These are phyloP conservation scores for Climacium dendroides DNA, from an alignment of 225 moss, liverwort and hornwort species.

Conservation along the genomic window DNA sequence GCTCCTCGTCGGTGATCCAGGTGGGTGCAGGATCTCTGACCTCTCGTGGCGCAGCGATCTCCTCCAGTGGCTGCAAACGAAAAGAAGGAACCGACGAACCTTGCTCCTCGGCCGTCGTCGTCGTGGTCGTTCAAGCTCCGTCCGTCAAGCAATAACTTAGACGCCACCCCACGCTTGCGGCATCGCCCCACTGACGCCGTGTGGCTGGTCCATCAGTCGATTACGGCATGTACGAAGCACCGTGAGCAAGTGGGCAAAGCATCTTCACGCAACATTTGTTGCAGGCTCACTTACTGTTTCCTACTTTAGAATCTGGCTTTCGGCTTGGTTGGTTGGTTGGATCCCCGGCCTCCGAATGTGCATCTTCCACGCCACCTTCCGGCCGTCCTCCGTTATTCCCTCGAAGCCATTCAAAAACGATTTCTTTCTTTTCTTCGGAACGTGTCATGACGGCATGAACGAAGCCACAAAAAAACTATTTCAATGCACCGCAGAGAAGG, in stretches of 20 bases:
- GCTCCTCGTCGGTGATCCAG: not conserved
- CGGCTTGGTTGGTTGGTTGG: too few relatives aligned
- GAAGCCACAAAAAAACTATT: too few relatives aligned
- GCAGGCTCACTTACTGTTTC: not conserved
- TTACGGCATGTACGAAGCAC: not conserved
- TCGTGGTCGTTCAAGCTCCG: not conserved
- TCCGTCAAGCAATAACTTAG: not conserved
- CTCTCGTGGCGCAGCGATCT: slow-evolving; percentile 21
- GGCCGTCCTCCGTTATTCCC: not conserved
- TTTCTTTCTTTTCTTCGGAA: too few relatives aligned
- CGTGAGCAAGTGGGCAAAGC: not conserved
- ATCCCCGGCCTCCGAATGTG: not conserved
- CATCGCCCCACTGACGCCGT: not conserved
- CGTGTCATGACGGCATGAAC: too few relatives aligned
- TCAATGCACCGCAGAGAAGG: too few relatives aligned
- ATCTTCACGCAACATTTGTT: not conserved
- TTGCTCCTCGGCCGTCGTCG: not conserved
- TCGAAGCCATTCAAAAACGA: too few relatives aligned
- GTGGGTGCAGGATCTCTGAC: not conserved
- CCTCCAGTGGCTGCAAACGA: slow-evolving; percentile 13
- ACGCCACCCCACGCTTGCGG: not conserved
- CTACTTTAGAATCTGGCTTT: not conserved
- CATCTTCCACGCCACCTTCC: not conserved
- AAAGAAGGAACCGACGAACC: not conserved
- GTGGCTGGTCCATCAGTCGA: not conserved